Percentiles rank a stretch among this genome's conserved stretches.
Evolutionary conservation across 2,329 filamentous ascomycete genomes (phyloP).

Genomic region (Lecanosticta acicola): DNA sequence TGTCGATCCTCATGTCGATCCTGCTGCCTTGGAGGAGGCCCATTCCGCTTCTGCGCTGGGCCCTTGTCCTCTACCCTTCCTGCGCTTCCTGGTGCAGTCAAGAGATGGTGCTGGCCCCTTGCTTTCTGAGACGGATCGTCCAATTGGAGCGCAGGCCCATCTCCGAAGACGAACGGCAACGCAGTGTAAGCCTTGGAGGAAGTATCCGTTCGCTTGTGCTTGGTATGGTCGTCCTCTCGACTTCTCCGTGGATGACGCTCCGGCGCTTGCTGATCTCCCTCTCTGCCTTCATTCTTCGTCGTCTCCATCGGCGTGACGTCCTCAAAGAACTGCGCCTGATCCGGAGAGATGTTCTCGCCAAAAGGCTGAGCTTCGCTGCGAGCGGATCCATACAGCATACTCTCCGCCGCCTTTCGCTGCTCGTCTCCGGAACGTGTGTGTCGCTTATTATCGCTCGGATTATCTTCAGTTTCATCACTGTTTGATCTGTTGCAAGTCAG

Average conservation of each 20-base stretch:
- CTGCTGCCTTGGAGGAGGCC: no score
- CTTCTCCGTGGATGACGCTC: neutral
- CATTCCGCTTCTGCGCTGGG: no score
- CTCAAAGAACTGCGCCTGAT: neutral
- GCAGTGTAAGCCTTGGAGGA: neutral
- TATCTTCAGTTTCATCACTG: neutral
- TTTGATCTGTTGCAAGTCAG: neutral
- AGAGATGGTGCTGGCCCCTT: neutral
- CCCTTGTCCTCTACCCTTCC: no score
- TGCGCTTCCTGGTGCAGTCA: neutral
- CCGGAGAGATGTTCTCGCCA: neutral
- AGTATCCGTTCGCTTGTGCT: neutral
- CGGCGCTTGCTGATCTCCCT: neutral
- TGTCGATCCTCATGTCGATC: no score
- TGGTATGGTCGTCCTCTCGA: neutral
- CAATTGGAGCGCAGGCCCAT: neutral
- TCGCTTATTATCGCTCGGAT: neutral
- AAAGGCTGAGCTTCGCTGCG: neutral
- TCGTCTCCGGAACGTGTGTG: neutral
- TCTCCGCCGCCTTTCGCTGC: neutral
- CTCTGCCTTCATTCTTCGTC: neutral
- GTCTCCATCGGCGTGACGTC: neutral
- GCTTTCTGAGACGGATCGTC: neutral
- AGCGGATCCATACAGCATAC: neutral
- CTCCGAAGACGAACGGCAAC: neutral